Evolutionary conservation across 2,329 filamentous ascomycete genomes (phyloP).

Genomic region (Talaromyces sp.): DNA sequence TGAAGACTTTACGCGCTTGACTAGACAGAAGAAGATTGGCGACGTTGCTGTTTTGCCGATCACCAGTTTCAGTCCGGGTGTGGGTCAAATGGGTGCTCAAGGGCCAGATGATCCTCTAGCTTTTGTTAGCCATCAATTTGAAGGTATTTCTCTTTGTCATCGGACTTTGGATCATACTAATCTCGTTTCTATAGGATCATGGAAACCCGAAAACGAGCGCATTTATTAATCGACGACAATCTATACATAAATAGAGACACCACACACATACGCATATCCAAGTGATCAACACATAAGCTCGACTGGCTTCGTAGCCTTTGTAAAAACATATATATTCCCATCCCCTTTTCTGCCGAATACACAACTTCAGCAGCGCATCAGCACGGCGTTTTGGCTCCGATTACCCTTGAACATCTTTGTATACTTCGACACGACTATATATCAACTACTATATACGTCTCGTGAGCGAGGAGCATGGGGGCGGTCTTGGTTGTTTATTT

Average conservation of each 20-base stretch:
- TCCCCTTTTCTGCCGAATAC: background rate
- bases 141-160: constrained; percentile 56
- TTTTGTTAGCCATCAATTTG: constrained; percentile 95
- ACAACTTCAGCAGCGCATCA: constrained; percentile 15
- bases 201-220: constrained; percentile 33
- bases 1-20: constrained; percentile 86
- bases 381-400: constrained; percentile 17
- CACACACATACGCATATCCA: background rate
- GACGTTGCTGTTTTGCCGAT: constrained; percentile 93
- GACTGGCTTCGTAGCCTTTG: background rate
- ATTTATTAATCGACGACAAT: background rate
- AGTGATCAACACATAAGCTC: background rate
- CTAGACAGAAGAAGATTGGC: constrained; percentile 76
- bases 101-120: constrained; percentile 91
- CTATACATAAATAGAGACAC: background rate
- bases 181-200: constrained; percentile 28
- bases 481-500: background rate
- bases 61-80: constrained; percentile 93
- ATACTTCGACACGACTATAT: background rate
- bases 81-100: constrained; percentile 86
- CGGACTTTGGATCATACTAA: background rate
- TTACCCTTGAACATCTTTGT: background rate
- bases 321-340: constrained; percentile 4
- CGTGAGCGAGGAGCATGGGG: background rate
- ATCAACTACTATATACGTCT: background rate